phyloP scores from a whole-genome alignment of 352 stramenopile species.

The Globisporangium nodosum region DNA sequence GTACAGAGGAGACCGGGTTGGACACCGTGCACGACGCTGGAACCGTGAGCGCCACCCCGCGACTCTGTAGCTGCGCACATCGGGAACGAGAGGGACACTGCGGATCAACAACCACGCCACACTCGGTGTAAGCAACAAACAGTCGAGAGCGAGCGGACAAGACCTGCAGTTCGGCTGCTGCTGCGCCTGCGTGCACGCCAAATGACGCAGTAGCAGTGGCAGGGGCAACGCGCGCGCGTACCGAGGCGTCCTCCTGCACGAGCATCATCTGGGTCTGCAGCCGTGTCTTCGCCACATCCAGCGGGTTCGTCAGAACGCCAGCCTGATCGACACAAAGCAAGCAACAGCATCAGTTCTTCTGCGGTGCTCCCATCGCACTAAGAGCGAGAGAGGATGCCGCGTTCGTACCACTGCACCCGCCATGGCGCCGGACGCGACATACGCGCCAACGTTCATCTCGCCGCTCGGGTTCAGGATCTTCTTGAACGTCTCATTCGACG shows the following conservation, averaged over 20 bases:
- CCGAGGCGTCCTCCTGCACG: conserved; percentile 49
- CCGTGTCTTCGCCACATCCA: conserved; percentile 98
- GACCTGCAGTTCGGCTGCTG: conserved; percentile 47
- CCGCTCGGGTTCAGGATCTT: conserved; percentile 88
- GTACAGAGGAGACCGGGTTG: conserved; percentile 29
- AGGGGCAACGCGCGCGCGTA: conserved; percentile 26
- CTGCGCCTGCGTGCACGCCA: conserved; percentile 10
- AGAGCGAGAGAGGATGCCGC: too few species aligned
- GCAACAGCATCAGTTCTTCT: not conserved
- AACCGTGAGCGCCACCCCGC: conserved; percentile 56
- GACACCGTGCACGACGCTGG: conserved; percentile 53
- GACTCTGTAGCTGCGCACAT: conserved; percentile 68
- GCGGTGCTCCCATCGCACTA: too few species aligned
- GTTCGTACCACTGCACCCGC: conserved; percentile 88
- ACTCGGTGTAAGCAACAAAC: conserved; percentile 7
- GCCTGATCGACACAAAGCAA: conserved; percentile 24
- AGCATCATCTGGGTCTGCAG: conserved; percentile 93
- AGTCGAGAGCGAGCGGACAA: conserved; percentile 23
- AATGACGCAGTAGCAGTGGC: conserved; percentile 17
- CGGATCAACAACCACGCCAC: conserved; percentile 27
- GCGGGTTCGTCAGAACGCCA: conserved; percentile 91
- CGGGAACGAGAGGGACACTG: conserved; percentile 68
- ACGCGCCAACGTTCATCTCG: conserved; percentile 87
- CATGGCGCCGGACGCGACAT: conserved; percentile 90
- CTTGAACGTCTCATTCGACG: conserved; percentile 96